A percentile compares a stretch with the other conserved stretches of the same genome.
These are phyloP conservation scores for Sporothrix globosa DNA, from an alignment of 2,329 filamentous ascomycete genomes.

Conservation along the genomic window DNA sequence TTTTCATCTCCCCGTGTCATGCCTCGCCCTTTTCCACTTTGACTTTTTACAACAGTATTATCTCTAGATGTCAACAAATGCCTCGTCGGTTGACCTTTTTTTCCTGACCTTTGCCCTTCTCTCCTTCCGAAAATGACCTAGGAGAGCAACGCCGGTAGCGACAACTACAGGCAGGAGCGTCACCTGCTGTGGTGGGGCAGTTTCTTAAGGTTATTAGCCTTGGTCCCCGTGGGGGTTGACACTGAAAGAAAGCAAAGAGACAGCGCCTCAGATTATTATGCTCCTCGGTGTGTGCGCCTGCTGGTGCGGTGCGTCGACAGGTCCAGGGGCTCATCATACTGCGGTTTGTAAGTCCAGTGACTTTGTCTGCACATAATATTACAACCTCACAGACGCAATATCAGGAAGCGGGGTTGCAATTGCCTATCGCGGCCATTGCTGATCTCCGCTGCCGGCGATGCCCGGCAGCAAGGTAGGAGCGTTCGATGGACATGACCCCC, in stretches of 20 bases:
- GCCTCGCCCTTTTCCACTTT: not conserved
- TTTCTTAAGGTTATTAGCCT: not conserved
- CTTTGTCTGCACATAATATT: not conserved
- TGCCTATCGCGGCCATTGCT: slow-evolving; percentile 20
- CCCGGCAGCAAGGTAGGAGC: not conserved
- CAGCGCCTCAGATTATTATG: not conserved
- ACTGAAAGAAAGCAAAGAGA: not conserved
- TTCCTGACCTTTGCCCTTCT: not conserved
- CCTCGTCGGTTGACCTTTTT: slow-evolving; percentile 14
- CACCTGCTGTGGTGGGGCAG: not conserved
- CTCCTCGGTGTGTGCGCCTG: slow-evolving; percentile 6
- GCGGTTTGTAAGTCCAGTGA: not conserved
- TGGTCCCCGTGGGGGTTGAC: slow-evolving; percentile 6
- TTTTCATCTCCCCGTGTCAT: not conserved
- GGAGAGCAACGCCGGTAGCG: not conserved
- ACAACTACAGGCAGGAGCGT: slow-evolving; percentile 4
- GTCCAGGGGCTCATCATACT: not conserved
- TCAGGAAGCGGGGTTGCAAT: not conserved
- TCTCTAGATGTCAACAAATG: slow-evolving; percentile 23
- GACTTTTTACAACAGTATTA: not conserved
- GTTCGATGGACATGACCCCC: not conserved
- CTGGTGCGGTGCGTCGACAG: slow-evolving; percentile 14
- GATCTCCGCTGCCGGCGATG: slow-evolving; percentile 19
- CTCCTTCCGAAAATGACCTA: slow-evolving; percentile 23
- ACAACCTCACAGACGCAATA: not conserved